Evolutionary conservation across 83 land plant genomes (phyloP).

Genomic region (Diphasiastrum complanatum): DNA sequence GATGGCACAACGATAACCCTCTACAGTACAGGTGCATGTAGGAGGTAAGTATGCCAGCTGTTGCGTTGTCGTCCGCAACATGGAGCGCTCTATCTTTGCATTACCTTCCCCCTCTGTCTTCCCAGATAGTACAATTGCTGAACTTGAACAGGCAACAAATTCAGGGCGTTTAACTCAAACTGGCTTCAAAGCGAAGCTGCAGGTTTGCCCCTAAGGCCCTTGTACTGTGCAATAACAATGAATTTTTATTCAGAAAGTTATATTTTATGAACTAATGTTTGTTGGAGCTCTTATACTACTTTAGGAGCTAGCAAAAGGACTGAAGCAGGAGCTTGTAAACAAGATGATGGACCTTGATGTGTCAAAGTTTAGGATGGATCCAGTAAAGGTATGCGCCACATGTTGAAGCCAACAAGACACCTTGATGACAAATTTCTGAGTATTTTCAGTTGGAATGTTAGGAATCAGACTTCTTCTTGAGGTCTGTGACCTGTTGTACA

Average conservation of each 20-base stretch:
- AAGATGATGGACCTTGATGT: constrained; percentile 63
- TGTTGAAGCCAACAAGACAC: background rate
- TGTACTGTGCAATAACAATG: no score
- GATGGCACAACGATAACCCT: no score
- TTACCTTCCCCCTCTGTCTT: constrained; percentile 61
- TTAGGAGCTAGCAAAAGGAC: constrained; percentile 63
- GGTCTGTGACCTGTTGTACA: no score
- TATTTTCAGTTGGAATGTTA: no score
- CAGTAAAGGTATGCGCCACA: constrained; percentile 67
- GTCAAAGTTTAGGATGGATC: constrained; percentile 65
- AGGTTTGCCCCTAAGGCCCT: constrained; percentile 34
- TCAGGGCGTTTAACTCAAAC: constrained; percentile 22
- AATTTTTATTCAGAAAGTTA: no score
- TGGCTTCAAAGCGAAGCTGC: constrained; percentile 42
- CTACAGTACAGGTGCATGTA: constrained; percentile 47
- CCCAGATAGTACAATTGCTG: constrained; percentile 31
- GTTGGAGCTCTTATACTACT: no score
- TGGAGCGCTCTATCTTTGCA: constrained; percentile 86
- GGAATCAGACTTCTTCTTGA: no score
- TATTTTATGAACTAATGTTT: no score
- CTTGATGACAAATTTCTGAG: no score
- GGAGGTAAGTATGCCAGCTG: constrained; percentile 72
- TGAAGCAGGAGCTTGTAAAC: constrained; percentile 65
- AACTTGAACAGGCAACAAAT: constrained; percentile 45
- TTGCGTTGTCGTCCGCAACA: constrained; percentile 81